These are phyloP conservation scores for Puccinia novopanici DNA, from an alignment of 1,284 basidiomycete species.

Conservation along the genomic window DNA sequence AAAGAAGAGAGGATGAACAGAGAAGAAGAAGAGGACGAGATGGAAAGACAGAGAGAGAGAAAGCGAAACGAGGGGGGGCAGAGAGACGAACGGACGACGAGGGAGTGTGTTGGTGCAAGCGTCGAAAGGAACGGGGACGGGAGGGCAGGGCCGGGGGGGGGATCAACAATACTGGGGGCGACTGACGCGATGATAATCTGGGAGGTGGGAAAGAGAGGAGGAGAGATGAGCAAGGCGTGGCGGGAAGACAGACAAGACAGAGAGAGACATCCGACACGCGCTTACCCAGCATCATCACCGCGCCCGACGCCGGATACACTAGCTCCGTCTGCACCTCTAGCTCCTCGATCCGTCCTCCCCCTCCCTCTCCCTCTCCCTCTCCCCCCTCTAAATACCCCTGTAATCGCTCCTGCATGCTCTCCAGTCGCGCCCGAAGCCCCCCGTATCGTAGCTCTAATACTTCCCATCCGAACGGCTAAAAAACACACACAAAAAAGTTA, in stretches of 20 bases:
- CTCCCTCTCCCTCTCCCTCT: not conserved
- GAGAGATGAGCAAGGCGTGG: not conserved
- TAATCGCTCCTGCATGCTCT: conserved; percentile 58
- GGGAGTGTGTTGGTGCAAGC: too few species aligned
- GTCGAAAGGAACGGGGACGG: too few species aligned
- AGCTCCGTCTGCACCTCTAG: conserved; percentile 36
- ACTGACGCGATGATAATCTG: conserved; percentile 48
- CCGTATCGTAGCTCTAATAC: conserved; percentile 60
- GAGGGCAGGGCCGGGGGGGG: too few species aligned
- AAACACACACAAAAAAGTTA: conserved; percentile 49
- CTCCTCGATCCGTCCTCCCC: too few species aligned
- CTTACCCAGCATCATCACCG: conserved; percentile 47
- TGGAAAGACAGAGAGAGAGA: too few species aligned
- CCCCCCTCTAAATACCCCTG: not conserved
- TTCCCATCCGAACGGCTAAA: conserved; percentile 59
- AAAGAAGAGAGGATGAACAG: too few species aligned
- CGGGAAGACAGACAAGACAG: not conserved
- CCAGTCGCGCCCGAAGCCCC: conserved; percentile 58
- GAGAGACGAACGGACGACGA: too few species aligned
- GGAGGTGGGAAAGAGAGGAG: too few species aligned
- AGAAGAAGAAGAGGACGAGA: too few species aligned
- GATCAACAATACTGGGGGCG: conserved; percentile 46
- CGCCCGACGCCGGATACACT: conserved; percentile 44
- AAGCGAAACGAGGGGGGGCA: too few species aligned
- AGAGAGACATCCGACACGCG: not conserved